Evolutionary conservation across 306 rosid genomes (phyloP).

Genomic region (Rosa rugosa): DNA sequence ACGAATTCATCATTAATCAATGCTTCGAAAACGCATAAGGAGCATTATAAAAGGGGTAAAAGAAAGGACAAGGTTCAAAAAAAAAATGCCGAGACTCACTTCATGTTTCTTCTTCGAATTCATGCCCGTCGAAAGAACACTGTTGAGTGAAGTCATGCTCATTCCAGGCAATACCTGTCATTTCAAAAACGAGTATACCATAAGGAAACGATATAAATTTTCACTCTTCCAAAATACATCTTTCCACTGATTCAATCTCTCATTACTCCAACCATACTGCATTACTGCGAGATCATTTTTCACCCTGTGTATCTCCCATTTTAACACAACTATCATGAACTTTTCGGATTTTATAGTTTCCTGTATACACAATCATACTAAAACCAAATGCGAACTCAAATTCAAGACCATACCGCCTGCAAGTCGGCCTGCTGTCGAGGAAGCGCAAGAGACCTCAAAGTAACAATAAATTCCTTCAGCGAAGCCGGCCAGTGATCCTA

Average conservation of each 20-base stretch:
- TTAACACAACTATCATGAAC: neutral
- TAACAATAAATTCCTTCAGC: constrained; percentile 50
- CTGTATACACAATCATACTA: neutral
- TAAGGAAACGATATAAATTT: neutral
- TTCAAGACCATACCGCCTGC: constrained; percentile 36
- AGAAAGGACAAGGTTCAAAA: neutral
- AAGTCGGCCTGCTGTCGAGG: constrained; percentile 63
- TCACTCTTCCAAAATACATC: neutral
- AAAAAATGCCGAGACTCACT: constrained; percentile 42
- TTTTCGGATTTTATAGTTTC: neutral
- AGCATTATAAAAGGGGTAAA: neutral
- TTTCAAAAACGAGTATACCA: constrained; percentile 9
- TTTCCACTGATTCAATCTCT: neutral
- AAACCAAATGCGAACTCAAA: neutral
- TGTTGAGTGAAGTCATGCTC: constrained; percentile 50
- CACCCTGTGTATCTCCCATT: neutral
- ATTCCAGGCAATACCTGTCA: constrained; percentile 69
- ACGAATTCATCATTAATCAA: neutral
- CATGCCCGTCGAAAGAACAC: constrained; percentile 88
- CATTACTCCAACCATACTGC: neutral
- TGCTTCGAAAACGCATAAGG: neutral
- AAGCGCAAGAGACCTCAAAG: constrained; percentile 60
- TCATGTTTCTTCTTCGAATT: constrained; percentile 82
- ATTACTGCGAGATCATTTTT: neutral
- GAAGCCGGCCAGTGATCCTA: constrained; percentile 86